Evolutionary conservation across 129 eudicot species (phyloP).

Genomic region (Logfia minima): DNA sequence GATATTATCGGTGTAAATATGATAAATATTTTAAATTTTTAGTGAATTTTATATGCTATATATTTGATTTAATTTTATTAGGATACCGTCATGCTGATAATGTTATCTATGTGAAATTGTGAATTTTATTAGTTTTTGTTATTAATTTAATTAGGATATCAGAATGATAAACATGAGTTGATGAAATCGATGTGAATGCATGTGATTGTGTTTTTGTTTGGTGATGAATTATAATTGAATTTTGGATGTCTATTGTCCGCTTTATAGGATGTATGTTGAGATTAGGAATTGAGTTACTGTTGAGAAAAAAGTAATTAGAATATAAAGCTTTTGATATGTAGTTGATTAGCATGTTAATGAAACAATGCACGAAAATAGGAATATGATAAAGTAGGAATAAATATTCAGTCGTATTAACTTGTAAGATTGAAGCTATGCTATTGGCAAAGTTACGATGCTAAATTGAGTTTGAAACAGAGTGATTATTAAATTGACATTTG

Average conservation of each 20-base stretch:
- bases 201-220: conserved; percentile 12
- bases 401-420: no score
- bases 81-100: no score
- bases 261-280: not conserved
- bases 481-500: not conserved
- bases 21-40: not conserved
- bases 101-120: no score
- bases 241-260: not conserved
- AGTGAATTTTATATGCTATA: not conserved
- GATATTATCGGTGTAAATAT: not conserved
- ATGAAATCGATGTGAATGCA: conserved; percentile 4
- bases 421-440: conserved; percentile 12
- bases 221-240: not conserved
- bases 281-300: not conserved
- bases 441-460: not conserved
- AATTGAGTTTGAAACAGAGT: not conserved
- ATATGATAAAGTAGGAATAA: not conserved
- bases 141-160: no score
- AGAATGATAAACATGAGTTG: not conserved
- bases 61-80: no score
- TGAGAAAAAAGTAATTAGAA: not conserved
- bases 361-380: not conserved
- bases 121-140: no score
- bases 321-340: not conserved
- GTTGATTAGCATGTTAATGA: not conserved